Percentiles rank a stretch among this genome's conserved stretches.
Evolutionary conservation across 2,329 filamentous ascomycete genomes (phyloP).

Genomic region (Xylariales sp.): DNA sequence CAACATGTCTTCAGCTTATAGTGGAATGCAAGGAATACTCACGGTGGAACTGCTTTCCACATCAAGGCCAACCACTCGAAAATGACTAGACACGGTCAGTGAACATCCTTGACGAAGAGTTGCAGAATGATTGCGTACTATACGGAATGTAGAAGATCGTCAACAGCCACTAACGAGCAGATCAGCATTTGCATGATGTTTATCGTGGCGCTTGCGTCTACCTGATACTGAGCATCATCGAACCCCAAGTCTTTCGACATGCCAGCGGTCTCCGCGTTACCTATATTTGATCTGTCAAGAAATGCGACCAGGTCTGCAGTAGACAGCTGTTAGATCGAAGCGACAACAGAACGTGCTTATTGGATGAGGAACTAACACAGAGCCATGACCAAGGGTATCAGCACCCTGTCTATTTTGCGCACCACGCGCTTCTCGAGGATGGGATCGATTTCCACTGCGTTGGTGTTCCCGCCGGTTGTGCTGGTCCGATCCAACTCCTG

Average conservation of each 20-base stretch:
- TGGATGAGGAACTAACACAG: conserved; percentile 19
- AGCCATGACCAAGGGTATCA: conserved; percentile 27
- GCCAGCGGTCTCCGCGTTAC: conserved; percentile 32
- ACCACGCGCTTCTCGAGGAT: conserved; percentile 28
- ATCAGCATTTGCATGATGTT: conserved; percentile 1
- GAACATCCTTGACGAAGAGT: too few relatives aligned
- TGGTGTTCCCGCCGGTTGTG: background rate
- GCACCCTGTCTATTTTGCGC: conserved; percentile 28
- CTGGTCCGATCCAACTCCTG: background rate
- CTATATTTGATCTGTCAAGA: conserved; percentile 35
- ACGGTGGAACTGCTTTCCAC: conserved; percentile 38
- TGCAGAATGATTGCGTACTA: too few relatives aligned
- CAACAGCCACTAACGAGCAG: conserved; percentile 31
- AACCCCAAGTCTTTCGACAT: conserved; percentile 32
- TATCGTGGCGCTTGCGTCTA: too few relatives aligned
- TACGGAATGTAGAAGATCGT: conserved; percentile 42
- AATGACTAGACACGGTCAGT: conserved; percentile 21
- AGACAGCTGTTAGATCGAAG: background rate
- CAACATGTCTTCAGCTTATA: background rate
- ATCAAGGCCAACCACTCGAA: conserved; percentile 38
- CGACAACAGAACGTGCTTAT: background rate
- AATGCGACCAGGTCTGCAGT: conserved; percentile 29
- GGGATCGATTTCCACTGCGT: conserved; percentile 7
- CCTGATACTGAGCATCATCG: conserved; percentile 33
- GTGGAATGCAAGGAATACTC: conserved; percentile 11